A percentile compares a stretch with the other conserved stretches of the same genome.
phyloP scores from a whole-genome alignment of 2,329 filamentous ascomycete genomes.

The Dryadomyces sulphureus region DNA sequence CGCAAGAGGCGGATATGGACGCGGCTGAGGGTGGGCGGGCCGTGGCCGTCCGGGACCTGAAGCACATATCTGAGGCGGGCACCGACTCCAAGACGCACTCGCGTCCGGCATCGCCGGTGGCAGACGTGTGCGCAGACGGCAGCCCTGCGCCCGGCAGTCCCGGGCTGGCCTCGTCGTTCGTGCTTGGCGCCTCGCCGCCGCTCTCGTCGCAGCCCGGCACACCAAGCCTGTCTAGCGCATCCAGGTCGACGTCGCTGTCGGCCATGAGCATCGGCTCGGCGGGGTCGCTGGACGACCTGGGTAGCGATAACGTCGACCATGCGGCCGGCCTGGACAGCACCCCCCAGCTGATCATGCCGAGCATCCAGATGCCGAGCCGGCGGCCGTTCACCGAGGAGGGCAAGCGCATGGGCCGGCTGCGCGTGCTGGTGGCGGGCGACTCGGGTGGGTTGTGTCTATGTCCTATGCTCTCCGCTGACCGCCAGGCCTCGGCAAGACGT shows the following conservation, averaged over 20 bases:
- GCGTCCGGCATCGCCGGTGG: neutral
- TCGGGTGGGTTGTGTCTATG: no score
- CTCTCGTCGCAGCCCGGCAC: conserved; percentile 26
- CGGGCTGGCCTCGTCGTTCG: no score
- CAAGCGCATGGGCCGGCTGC: conserved; percentile 70
- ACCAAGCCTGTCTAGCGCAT: conserved; percentile 25
- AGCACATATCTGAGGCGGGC: no score
- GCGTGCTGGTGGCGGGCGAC: conserved; percentile 73
- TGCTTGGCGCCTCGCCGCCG: no score
- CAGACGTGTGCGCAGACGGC: no score
- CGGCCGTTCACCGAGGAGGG: conserved; percentile 82
- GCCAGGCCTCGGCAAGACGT: conserved; percentile 88
- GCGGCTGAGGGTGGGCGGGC: conserved; percentile 16
- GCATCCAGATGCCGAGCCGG: conserved; percentile 76
- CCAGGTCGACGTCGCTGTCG: conserved; percentile 20
- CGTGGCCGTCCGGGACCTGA: neutral
- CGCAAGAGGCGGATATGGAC: conserved; percentile 32
- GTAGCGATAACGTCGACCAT: conserved; percentile 15
- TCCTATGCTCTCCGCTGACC: no score
- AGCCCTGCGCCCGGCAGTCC: no score
- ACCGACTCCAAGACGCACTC: no score
- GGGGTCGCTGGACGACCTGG: no score
- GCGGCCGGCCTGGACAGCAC: conserved; percentile 37
- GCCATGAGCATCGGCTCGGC: conserved; percentile 26
- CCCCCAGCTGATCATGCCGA: conserved; percentile 94